Percentiles rank a stretch among this genome's conserved stretches.
These are phyloP conservation scores for Fusarium sp. DNA, from an alignment of 2,329 filamentous ascomycete species.

Conservation along the genomic window DNA sequence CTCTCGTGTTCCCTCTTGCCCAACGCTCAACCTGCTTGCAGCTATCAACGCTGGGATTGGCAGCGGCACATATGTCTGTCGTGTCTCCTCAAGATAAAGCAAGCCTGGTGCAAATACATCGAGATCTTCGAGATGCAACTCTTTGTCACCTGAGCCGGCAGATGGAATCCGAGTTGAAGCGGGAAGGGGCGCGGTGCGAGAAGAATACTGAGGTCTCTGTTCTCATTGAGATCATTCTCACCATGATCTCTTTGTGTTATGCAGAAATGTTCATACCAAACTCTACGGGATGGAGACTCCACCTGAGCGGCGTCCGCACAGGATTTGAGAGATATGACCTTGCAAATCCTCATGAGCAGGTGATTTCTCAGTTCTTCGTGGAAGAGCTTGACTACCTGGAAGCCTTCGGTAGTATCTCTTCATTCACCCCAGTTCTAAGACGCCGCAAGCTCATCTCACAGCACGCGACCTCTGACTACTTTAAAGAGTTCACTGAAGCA, in stretches of 20 bases:
- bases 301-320: background rate
- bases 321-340: background rate
- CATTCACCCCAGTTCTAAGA: background rate
- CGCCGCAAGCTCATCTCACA: background rate
- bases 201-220: background rate
- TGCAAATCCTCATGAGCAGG: background rate
- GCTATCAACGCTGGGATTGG: background rate
- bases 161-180: background rate
- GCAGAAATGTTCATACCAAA: conserved; percentile 1
- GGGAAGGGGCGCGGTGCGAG: background rate
- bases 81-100: background rate
- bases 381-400: conserved; percentile 1
- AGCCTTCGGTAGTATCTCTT: background rate
- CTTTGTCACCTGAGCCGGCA: background rate
- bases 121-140: background rate
- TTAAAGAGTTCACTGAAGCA: background rate
- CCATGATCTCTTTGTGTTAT: background rate
- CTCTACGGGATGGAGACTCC: background rate
- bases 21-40: background rate
- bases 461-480: background rate
- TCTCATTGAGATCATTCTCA: background rate
- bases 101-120: background rate
- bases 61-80: conserved; percentile 8
- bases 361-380: background rate
- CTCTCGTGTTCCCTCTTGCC: background rate